phyloP scores from a whole-genome alignment of 495 filamentous ascomycete species.

The Aspergillus conjunctus region DNA sequence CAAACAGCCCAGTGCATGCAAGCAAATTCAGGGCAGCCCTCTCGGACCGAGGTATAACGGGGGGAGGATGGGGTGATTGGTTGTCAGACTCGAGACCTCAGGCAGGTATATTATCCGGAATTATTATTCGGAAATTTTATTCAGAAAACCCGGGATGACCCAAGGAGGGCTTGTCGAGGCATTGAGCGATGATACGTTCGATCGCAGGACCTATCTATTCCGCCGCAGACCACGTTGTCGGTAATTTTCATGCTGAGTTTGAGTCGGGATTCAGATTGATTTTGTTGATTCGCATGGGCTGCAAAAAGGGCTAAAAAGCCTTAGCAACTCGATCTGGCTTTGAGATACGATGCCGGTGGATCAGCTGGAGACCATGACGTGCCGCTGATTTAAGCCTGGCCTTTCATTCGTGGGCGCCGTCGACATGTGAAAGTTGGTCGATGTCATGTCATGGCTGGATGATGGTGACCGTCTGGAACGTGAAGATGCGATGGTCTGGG shows the following conservation, averaged over 20 bases:
- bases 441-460: conserved; percentile 20
- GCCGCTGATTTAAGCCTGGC: conserved; percentile 14
- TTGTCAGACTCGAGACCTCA: not conserved
- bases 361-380: conserved; percentile 19
- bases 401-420: conserved; percentile 14
- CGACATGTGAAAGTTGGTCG: conserved; percentile 20
- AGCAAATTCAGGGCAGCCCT: not conserved
- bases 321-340: not conserved
- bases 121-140: not conserved
- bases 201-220: too few species aligned
- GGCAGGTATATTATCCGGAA: not conserved
- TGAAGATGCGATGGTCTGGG: not conserved
- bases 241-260: not conserved
- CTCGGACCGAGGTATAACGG: conserved; percentile 2
- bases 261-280: not conserved
- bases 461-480: conserved; percentile 1
- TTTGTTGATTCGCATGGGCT: not conserved
- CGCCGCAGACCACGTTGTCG: not conserved
- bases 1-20: not conserved
- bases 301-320: not conserved
- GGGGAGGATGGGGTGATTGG: not conserved
- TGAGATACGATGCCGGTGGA: not conserved
- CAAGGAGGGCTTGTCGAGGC: not conserved
- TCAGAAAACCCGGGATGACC: not conserved
- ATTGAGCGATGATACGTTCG: not conserved